A percentile compares a stretch with the other conserved stretches of the same genome.
Evolutionary conservation across 2,329 filamentous ascomycete species (phyloP).

Genomic region (Boeremia exigua): DNA sequence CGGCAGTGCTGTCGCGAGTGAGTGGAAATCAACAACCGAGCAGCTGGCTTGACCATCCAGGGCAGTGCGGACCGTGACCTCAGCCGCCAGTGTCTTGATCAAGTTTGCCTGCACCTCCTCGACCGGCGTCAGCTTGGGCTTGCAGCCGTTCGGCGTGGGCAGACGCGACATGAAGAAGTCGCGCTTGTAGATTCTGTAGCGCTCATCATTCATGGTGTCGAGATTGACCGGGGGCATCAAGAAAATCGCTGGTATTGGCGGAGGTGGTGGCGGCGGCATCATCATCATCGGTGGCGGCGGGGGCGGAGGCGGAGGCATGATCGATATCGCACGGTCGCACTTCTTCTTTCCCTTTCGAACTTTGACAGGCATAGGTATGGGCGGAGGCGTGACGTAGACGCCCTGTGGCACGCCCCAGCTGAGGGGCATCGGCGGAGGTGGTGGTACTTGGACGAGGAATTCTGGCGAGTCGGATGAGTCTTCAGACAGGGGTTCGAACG

Average conservation of each 20-base stretch:
- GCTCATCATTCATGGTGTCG: conserved; percentile 20
- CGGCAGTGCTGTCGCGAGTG: conserved; percentile 64
- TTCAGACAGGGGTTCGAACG: neutral
- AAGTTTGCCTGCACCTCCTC: conserved; percentile 29
- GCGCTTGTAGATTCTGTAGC: conserved; percentile 21
- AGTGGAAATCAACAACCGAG: conserved; percentile 45
- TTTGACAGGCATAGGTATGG: neutral
- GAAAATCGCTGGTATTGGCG: neutral
- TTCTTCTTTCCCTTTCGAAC: neutral
- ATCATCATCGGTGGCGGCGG: neutral
- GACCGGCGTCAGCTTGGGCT: conserved; percentile 3
- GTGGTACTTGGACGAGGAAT: neutral
- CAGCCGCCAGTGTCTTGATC: conserved; percentile 33
- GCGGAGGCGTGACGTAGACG: neutral
- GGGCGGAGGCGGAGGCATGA: neutral
- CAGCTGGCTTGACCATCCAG: conserved; percentile 24
- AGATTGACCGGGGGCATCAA: neutral
- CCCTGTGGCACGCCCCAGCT: neutral
- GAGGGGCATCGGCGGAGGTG: neutral
- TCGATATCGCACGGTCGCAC: neutral
- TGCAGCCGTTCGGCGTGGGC: conserved; percentile 19
- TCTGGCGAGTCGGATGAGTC: neutral
- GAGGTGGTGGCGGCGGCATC: neutral
- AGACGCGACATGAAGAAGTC: conserved; percentile 38
- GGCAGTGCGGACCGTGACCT: conserved; percentile 27